Conservation (phyloP, 106 monocot genomes). For the Cymbidium sinense region DNA sequence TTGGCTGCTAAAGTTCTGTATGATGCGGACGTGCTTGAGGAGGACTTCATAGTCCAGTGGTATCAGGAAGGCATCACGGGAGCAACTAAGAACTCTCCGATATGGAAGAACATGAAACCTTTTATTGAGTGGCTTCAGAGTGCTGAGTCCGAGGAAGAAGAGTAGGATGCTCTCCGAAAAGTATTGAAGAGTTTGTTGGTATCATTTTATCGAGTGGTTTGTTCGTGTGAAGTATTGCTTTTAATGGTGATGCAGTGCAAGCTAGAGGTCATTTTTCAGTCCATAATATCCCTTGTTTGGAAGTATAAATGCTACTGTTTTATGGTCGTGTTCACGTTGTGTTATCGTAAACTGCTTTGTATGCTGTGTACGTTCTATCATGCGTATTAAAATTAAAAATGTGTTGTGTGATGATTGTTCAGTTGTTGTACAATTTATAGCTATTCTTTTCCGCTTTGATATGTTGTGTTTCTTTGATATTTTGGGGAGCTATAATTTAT, state of each 20-base stretch:
- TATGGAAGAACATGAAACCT: constrained; percentile 73
- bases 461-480: no score
- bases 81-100: constrained; percentile 18
- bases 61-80: constrained; percentile 38
- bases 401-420: no score
- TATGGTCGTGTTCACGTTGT: not conserved
- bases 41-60: constrained; percentile 67
- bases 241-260: no score
- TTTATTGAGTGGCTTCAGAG: constrained; percentile 90
- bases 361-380: no score
- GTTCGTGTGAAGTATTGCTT: not conserved
- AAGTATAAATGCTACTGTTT: not conserved
- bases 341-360: no score
- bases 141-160: constrained; percentile 50
- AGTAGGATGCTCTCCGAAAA: constrained; percentile 3
- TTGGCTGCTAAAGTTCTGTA: constrained; percentile 61
- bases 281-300: not conserved
- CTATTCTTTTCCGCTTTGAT: no score
- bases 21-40: constrained; percentile 69
- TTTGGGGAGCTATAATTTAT: no score
- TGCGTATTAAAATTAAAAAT: no score
- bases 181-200: not conserved
- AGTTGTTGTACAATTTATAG: no score
- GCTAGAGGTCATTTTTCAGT: no score
- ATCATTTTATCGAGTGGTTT: not conserved